Base-by-base conservation (phyloP, 345 rosid species). In the Rhodomyrtus tomentosa region DNA sequence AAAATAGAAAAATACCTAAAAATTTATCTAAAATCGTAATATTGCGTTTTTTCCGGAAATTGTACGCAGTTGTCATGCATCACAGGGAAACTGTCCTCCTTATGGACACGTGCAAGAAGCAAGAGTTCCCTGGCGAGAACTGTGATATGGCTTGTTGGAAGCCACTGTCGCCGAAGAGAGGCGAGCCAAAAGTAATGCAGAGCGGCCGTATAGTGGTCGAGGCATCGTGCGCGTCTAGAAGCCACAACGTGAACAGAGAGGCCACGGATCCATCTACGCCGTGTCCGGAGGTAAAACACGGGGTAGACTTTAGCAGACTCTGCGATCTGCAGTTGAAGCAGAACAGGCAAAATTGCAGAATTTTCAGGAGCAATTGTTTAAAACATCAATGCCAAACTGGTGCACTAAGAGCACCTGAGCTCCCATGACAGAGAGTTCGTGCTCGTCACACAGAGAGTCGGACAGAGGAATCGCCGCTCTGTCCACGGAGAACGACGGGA, bases 131-230 rank as follows among this genome's bases (percentile, higher is more conserved):
- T n/a, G 54, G 53, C 6, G 91, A 85, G 36, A 87, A 56, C 18
- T 85, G 87, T 1, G 89, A 89, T 50, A 91, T 83, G 53, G 90
- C 89, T 40, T 14, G 36, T 72, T 89, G 94, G 25, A 93, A 82
- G 68, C 50, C 83, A 38, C 24, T 62, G 86, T 93, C 89, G 4
- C 94, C 94, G 7, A 92, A 8, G 16, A 94, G 88, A 0, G 98
- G 95, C 7, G 93, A 89, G 16, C 98, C 97, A 54, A 94, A 96
- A 1, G 98, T 93, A 87, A 96, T 86, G 90, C 98, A 95, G 56
- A 95, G 90, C 4, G 93, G 94, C 32, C 59, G 91, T 81, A 74
- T 91, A 14, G 25, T 38, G 14, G 79, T 80, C 0, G 85, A 82
- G 55, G 10, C 83, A 11, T 89, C 45, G 55, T 92, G 83, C 29